These are phyloP conservation scores for Gossypium raimondii DNA, from an alignment of 345 rosid species.

Conservation along the genomic window DNA sequence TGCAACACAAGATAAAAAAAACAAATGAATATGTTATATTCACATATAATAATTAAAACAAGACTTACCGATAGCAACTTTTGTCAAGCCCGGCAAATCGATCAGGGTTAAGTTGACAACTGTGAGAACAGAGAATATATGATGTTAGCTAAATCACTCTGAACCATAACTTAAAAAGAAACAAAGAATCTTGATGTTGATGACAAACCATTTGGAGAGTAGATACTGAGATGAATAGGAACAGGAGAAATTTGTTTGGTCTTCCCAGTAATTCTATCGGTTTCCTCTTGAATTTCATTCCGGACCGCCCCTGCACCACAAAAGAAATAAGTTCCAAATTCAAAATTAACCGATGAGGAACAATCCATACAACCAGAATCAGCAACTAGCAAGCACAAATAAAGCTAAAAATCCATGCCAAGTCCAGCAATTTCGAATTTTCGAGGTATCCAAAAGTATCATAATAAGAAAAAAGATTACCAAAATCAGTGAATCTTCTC, in stretches of 20 bases:
- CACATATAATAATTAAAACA: not conserved
- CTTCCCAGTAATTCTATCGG: constrained; percentile 57
- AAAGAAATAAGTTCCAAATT: not conserved
- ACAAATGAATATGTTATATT: not conserved
- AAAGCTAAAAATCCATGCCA: not conserved
- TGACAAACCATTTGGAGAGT: constrained; percentile 48
- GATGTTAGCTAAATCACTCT: not conserved
- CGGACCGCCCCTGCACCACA: constrained; percentile 42
- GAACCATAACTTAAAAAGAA: not conserved
- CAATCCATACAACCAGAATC: not conserved
- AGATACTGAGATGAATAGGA: constrained; percentile 63
- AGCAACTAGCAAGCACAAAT: not conserved
- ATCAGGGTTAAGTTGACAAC: constrained; percentile 68
- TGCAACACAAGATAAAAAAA: not conserved
- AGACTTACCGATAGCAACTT: constrained; percentile 59
- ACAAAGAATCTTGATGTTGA: not conserved
- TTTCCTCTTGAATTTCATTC: constrained; percentile 65
- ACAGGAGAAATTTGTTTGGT: constrained; percentile 53
- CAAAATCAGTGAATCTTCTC: constrained; percentile 40
- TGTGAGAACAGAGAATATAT: constrained; percentile 21
- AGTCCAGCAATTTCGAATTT: not conserved
- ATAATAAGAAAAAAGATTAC: constrained; percentile 18
- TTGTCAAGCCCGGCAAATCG: constrained; percentile 69
- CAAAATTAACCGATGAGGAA: not conserved
- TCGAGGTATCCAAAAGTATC: not conserved